These are phyloP conservation scores for Penicillium sp. DNA, from an alignment of 2,329 filamentous ascomycete genomes.

Conservation along the genomic window DNA sequence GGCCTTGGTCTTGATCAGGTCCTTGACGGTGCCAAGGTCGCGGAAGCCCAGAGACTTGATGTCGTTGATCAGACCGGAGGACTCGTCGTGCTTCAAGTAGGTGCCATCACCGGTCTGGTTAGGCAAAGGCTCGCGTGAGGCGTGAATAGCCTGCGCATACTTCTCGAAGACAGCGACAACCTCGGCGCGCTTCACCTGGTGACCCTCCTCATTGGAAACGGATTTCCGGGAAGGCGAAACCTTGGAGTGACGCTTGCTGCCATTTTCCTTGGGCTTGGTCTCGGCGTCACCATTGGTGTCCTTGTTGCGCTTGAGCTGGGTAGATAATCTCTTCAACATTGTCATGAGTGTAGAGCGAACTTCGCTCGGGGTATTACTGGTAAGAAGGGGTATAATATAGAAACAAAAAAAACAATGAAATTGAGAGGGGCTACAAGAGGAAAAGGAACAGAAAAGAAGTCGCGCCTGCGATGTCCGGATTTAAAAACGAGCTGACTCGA, in stretches of 20 bases:
- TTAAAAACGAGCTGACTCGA: slow-evolving; percentile 23
- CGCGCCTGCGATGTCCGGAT: slow-evolving; percentile 9
- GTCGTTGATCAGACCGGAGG: slow-evolving; percentile 53
- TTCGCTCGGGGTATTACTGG: neutral
- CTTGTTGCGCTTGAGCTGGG: slow-evolving; percentile 38
- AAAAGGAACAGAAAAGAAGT: slow-evolving; percentile 12
- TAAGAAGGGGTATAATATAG: neutral
- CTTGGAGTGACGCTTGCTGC: slow-evolving; percentile 34
- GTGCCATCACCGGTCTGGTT: slow-evolving; percentile 60
- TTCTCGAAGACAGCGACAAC: slow-evolving; percentile 41
- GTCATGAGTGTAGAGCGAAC: slow-evolving; percentile 12
- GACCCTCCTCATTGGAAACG: slow-evolving; percentile 25
- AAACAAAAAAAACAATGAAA: slow-evolving; percentile 5
- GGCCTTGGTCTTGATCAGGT: slow-evolving; percentile 57
- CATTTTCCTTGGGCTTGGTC: slow-evolving; percentile 26
- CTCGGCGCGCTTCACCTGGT: slow-evolving; percentile 36
- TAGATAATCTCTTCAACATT: slow-evolving; percentile 41
- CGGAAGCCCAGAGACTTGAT: slow-evolving; percentile 51
- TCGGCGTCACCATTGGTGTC: slow-evolving; percentile 32
- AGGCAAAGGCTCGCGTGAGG: slow-evolving; percentile 58
- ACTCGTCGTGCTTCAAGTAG: slow-evolving; percentile 50
- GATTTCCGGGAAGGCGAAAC: slow-evolving; percentile 22
- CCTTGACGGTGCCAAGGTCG: slow-evolving; percentile 60
- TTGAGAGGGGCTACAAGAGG: slow-evolving; percentile 10
- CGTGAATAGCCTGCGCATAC: slow-evolving; percentile 47